Evolutionary conservation across 192 early-diverging fungal genomes (phyloP), one percentile per base, ranked within the genome.

Genomic region (Coemansia sp.): DNA sequence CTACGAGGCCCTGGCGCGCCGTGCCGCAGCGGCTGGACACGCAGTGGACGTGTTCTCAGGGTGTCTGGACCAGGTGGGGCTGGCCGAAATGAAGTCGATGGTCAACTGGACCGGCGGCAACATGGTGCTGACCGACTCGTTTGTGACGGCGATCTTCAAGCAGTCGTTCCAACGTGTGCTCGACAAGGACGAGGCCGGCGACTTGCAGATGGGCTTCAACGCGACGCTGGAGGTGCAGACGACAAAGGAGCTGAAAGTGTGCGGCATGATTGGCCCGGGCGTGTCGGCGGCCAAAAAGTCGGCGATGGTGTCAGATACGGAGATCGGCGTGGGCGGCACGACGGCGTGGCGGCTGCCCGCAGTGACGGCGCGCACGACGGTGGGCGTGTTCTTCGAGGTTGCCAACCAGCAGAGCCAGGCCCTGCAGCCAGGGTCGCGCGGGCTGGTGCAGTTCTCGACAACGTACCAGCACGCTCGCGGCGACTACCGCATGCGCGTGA

Each of bases 191-290:
- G 84, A 67, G 18, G 85, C 91, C 56, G 95, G 92, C 8, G 83
- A 89, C 62, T 83, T 99, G 71, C 87, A 90, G 73, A 94, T 97
- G 91, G 97, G 93, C 18, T 99, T 98, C 84, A 99, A 99, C 73
- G 97, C 93, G 16, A 92, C 91, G 19, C 68, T 99, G 18, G 97
- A 97, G 75, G 97, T 99, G 18, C 92, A 93, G 87, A 96, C 94
- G 3, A 93, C 95, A 19, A 88, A 91, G 72, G 97, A 99, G 68
- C 86, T 99, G 51, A 90, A 91, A 83, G 89, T 99, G 4, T 95
- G 95, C 68, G 97, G 97, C 22, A 74, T 99, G 66, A 97, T 99
- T 69, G 97, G 97, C n/a, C 94, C 94, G 20, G 97, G 94, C 32
- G 78, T 94, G 0, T 95, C 94, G 23, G 88, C 85, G 4, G 88